Percentiles rank a stretch among this genome's conserved stretches.
Conservation (phyloP, 768 basidiomycete genomes). For the Psilocybe sp. region DNA sequence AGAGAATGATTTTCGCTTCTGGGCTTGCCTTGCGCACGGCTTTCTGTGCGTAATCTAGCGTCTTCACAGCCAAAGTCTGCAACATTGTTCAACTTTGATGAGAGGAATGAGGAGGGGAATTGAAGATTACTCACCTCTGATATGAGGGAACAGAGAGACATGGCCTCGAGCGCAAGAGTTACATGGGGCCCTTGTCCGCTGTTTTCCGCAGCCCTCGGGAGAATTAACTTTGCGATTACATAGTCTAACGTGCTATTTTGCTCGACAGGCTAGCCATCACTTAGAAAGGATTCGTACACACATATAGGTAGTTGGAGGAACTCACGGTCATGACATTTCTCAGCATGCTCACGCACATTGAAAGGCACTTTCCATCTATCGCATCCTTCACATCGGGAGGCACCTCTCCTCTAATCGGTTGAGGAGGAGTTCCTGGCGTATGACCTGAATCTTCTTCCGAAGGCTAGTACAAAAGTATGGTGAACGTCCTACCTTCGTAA, state of each 20-base stretch:
- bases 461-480: too few species aligned
- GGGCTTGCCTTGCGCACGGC: slow-evolving; percentile 63
- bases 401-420: slow-evolving; percentile 29
- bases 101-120: too few species aligned
- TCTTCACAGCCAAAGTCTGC: slow-evolving; percentile 27
- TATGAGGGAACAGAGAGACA: slow-evolving; percentile 76
- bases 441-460: slow-evolving; percentile 25
- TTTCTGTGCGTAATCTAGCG: slow-evolving; percentile 62
- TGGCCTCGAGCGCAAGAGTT: slow-evolving; percentile 63
- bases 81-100: too few species aligned
- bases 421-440: slow-evolving; percentile 21
- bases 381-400: slow-evolving; percentile 64
- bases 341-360: slow-evolving; percentile 78
- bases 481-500: too few species aligned
- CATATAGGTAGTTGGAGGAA: slow-evolving; percentile 9
- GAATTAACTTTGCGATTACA: slow-evolving; percentile 73
- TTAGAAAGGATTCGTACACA: background rate
- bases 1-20: slow-evolving; percentile 60
- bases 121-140: slow-evolving; percentile 52
- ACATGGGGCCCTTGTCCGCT: slow-evolving; percentile 60
- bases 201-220: slow-evolving; percentile 82
- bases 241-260: slow-evolving; percentile 72
- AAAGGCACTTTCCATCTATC: slow-evolving; percentile 73
- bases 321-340: slow-evolving; percentile 84
- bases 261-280: slow-evolving; percentile 50